Evolutionary conservation across 2,329 filamentous ascomycete species (phyloP).

Genomic region (Furcasterigmium sp.): DNA sequence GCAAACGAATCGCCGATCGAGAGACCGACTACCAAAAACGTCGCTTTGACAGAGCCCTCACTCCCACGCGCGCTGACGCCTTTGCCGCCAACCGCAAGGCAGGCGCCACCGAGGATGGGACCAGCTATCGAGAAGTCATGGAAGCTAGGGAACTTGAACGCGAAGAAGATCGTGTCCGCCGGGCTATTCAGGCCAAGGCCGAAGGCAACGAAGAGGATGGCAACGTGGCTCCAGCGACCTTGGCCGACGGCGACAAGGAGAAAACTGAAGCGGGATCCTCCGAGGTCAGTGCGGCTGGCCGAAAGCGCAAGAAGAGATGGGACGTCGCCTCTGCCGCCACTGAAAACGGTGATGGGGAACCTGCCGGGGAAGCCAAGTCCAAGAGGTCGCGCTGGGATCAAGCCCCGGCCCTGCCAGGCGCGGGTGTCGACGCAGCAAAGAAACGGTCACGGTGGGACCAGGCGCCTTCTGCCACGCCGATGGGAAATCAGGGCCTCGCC

Average conservation of each 20-base stretch:
- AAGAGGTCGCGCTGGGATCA: conserved; percentile 89
- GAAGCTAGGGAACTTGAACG: conserved; percentile 82
- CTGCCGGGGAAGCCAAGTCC: conserved; percentile 51
- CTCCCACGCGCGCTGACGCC: conserved; percentile 79
- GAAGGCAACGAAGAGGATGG: conserved; percentile 53
- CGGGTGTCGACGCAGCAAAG: conserved; percentile 58
- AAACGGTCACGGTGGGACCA: conserved; percentile 89
- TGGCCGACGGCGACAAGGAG: conserved; percentile 72
- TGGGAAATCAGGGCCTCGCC: conserved; percentile 67
- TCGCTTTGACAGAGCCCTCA: conserved; percentile 81
- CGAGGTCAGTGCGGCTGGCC: conserved; percentile 54
- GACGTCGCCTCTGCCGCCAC: conserved; percentile 64
- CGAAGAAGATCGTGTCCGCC: conserved; percentile 83
- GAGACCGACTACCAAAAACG: conserved; percentile 98
- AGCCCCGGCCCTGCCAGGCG: conserved; percentile 53
- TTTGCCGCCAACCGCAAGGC: conserved; percentile 73
- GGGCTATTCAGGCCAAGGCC: conserved; percentile 70
- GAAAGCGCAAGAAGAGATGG: conserved; percentile 94
- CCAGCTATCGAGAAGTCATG: conserved; percentile 89
- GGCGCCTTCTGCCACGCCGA: conserved; percentile 74
- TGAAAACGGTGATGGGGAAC: conserved; percentile 40
- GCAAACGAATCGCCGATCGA: conserved; percentile 83
- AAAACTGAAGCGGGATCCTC: conserved; percentile 66
- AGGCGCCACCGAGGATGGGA: conserved; percentile 62
- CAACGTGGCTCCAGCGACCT: conserved; percentile 61